Evolutionary conservation across 208 protist genomes (phyloP), one percentile per base, ranked within the genome.

Genomic region (Acanthamoeba royreba): DNA sequence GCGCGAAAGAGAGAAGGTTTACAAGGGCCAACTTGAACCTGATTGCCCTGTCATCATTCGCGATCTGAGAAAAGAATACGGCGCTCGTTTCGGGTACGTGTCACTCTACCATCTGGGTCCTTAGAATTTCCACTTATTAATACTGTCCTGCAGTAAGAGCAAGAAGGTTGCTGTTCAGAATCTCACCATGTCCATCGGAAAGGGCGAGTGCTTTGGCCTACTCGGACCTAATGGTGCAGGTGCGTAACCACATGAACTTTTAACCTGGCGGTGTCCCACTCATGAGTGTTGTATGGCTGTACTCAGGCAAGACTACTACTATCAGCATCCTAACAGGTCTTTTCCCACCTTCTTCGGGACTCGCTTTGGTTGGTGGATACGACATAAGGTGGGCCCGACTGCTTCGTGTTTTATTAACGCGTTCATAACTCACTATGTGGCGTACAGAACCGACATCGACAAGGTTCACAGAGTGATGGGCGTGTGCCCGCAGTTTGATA

Each of bases 151-250:
- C 25, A 92, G 86, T 11, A 92, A 92, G 45, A 52, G 40, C 42
- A 92, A 92, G 58, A 94, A 94, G 74, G 79, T 94, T 22, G 88
- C 94, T 2, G 58, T 95, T 17, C 38, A 45, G 28, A 61, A 72
- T 47, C 63, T 95, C 22, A 94, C 93, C 25, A 40, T 96, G 46
- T 77, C 53, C n/a, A 83, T 96, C 2, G 22, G 89, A 1, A 38
- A 90, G 52, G 95, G 92, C n/a, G 83, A 97, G 53, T 72, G 90
- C 33, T 95, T 97, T 28, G 94, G 95, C n/a, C 92, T 97, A n/a
- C 94, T 97, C 42, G 96, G 96, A 25, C 91, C 61, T n/a, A 97
- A 97, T 79, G 96, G 96, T 17, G 96, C 96, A 4, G 86, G 79
- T 88, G 7, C 11, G 79, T 63, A 8, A 22, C 55, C 25, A 8